Percentiles rank a stretch among this genome's conserved stretches.
Evolutionary conservation across 805 yeast genomes (phyloP).

Genomic region (Henningerozyma blattae): DNA sequence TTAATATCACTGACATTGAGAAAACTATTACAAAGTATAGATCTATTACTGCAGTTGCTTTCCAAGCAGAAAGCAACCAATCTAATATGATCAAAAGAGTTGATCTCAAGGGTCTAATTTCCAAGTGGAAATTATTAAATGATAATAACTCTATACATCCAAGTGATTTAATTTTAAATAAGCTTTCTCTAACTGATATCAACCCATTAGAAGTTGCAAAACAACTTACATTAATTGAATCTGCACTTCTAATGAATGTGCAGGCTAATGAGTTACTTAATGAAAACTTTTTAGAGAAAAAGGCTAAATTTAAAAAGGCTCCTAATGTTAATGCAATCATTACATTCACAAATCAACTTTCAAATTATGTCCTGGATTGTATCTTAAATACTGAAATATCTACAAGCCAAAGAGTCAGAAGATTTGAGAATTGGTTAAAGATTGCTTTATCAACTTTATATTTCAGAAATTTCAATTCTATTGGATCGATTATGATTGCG

Average conservation of each 20-base stretch:
- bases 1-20: slow-evolving; percentile 29
- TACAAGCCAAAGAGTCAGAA: slow-evolving; percentile 38
- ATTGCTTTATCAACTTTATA: slow-evolving; percentile 62
- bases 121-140: slow-evolving; percentile 3
- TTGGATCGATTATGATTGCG: slow-evolving; percentile 69
- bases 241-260: slow-evolving; percentile 49
- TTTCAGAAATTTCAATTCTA: slow-evolving; percentile 62
- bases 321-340: slow-evolving; percentile 53
- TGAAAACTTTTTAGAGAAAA: slow-evolving; percentile 49
- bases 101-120: slow-evolving; percentile 1
- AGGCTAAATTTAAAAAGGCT: slow-evolving; percentile 44
- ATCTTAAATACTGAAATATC: slow-evolving; percentile 40
- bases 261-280: slow-evolving; percentile 55
- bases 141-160: not conserved
- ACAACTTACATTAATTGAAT: slow-evolving; percentile 63
- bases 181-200: slow-evolving; percentile 27
- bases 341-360: slow-evolving; percentile 56
- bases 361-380: slow-evolving; percentile 63
- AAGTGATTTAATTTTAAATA: slow-evolving; percentile 6
- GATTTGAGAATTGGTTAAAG: slow-evolving; percentile 61
- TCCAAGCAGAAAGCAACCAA: not conserved
- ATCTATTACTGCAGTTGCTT: slow-evolving; percentile 1
- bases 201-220: slow-evolving; percentile 69
- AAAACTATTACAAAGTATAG: slow-evolving; percentile 41
- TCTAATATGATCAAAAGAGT: not conserved